Conservation (phyloP, 2,329 filamentous ascomycete species). For the Aspergillus spinulosporus region DNA sequence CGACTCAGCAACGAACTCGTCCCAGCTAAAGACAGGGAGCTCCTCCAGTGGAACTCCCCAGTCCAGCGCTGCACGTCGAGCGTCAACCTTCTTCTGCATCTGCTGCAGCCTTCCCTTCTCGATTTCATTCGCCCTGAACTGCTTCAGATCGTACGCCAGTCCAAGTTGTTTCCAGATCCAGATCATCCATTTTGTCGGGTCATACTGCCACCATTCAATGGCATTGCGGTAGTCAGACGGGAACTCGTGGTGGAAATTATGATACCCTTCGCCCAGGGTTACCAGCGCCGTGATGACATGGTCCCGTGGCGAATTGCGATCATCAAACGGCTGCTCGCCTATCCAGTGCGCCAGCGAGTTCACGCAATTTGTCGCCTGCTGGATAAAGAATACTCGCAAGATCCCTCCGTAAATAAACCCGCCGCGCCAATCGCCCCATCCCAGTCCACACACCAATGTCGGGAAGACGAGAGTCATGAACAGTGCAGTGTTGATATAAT, state of each 20-base stretch:
- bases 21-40: conserved; percentile 18
- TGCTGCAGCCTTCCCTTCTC: conserved; percentile 21
- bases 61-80: conserved; percentile 2
- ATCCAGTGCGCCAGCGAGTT: conserved; percentile 69
- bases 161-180: conserved; percentile 17
- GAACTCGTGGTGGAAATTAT: conserved; percentile 25
- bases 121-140: conserved; percentile 18
- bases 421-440: conserved; percentile 19
- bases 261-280: conserved; percentile 21
- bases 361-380: conserved; percentile 80
- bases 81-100: conserved; percentile 15
- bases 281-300: conserved; percentile 17
- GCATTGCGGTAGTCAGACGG: conserved; percentile 22
- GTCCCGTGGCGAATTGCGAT: conserved; percentile 18
- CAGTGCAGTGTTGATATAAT: conserved; percentile 15
- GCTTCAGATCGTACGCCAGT: conserved; percentile 17
- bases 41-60: conserved; percentile 15
- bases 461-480: conserved; percentile 16
- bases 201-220: conserved; percentile 21
- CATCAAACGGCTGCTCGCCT: conserved; percentile 21
- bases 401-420: conserved; percentile 59
- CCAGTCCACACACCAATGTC: conserved; percentile 11
- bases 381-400: conserved; percentile 72
- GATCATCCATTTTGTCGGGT: conserved; percentile 23
- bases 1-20: conserved; percentile 8